Conservation (phyloP, 768 basidiomycete genomes). For the Plicaturopsis crispa region DNA sequence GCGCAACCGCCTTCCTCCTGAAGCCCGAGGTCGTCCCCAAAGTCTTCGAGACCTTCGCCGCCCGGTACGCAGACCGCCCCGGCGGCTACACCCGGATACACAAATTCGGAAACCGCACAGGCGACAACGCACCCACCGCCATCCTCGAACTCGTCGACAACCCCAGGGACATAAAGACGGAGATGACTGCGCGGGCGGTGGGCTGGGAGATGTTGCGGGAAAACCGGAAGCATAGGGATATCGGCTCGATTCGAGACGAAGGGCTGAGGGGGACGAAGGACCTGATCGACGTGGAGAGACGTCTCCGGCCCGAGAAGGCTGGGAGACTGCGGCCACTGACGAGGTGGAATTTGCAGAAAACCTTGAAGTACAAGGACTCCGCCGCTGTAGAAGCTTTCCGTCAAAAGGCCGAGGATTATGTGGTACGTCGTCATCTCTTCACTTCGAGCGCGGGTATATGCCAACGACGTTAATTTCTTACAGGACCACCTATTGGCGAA, state of each 20-base stretch:
- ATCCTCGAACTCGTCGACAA: slow-evolving; percentile 95
- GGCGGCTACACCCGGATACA: slow-evolving; percentile 96
- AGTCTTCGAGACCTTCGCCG: slow-evolving; percentile 71
- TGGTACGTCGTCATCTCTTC: slow-evolving; percentile 38
- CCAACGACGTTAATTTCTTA: slow-evolving; percentile 7
- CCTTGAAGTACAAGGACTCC: slow-evolving; percentile 49
- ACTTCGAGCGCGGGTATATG: slow-evolving; percentile 3
- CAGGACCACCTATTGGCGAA: slow-evolving; percentile 66
- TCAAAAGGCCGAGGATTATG: slow-evolving; percentile 53
- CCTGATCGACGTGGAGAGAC: slow-evolving; percentile 42
- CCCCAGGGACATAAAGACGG: slow-evolving; percentile 80
- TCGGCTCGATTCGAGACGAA: slow-evolving; percentile 40
- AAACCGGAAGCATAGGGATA: slow-evolving; percentile 43
- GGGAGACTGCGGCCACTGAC: slow-evolving; percentile 55
- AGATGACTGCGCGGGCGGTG: slow-evolving; percentile 81
- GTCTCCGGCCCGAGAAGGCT: slow-evolving; percentile 26
- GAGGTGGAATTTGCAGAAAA: slow-evolving; percentile 69
- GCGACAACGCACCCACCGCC: slow-evolving; percentile 91
- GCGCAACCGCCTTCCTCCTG: slow-evolving; percentile 76
- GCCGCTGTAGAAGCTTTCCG: slow-evolving; percentile 41
- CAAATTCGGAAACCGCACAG: slow-evolving; percentile 81
- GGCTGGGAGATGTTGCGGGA: slow-evolving; percentile 81
- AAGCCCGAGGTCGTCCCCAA: slow-evolving; percentile 68
- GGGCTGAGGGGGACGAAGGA: slow-evolving; percentile 39
- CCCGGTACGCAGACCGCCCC: slow-evolving; percentile 72